These are phyloP conservation scores for Coleophoma eucalyptorum DNA, from an alignment of 2,329 filamentous ascomycete genomes.

Conservation along the genomic window DNA sequence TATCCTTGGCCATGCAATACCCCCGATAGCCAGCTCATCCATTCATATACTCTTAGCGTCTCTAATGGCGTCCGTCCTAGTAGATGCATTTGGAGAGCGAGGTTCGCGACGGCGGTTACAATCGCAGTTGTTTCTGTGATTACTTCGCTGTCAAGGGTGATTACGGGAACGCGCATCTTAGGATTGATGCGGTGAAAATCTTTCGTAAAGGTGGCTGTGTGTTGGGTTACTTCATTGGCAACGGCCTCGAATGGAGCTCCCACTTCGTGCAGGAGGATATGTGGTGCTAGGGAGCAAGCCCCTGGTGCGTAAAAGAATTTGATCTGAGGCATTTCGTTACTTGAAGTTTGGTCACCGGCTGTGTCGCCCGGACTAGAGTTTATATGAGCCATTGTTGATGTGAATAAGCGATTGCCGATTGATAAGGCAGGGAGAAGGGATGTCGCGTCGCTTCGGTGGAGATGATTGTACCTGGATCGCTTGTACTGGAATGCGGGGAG, in stretches of 20 bases:
- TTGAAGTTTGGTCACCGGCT: no score
- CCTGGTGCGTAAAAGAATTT: constrained; percentile 24
- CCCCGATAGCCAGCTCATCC: constrained; percentile 30
- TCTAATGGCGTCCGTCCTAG: constrained; percentile 26
- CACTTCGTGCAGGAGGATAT: constrained; percentile 27
- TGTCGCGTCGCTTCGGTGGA: no score
- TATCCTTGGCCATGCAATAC: constrained; percentile 27
- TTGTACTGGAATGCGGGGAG: no score
- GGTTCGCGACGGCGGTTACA: constrained; percentile 25
- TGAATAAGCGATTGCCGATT: no score
- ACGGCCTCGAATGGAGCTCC: constrained; percentile 17
- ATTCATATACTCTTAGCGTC: constrained; percentile 28
- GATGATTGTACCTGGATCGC: no score
- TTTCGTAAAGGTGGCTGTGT: constrained; percentile 5
- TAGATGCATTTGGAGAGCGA: constrained; percentile 23
- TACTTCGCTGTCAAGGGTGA: constrained; percentile 21
- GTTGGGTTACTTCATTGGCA: background rate
- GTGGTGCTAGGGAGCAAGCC: constrained; percentile 27
- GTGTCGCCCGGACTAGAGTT: no score
- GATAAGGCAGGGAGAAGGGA: no score
- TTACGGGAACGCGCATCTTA: constrained; percentile 27
- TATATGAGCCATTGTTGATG: no score
- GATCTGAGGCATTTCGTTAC: constrained; percentile 10
- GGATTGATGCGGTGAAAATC: constrained; percentile 26
- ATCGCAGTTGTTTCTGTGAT: constrained; percentile 32